These are phyloP conservation scores for Didymella segeticola DNA, from an alignment of 2,329 filamentous ascomycete species.

Conservation along the genomic window DNA sequence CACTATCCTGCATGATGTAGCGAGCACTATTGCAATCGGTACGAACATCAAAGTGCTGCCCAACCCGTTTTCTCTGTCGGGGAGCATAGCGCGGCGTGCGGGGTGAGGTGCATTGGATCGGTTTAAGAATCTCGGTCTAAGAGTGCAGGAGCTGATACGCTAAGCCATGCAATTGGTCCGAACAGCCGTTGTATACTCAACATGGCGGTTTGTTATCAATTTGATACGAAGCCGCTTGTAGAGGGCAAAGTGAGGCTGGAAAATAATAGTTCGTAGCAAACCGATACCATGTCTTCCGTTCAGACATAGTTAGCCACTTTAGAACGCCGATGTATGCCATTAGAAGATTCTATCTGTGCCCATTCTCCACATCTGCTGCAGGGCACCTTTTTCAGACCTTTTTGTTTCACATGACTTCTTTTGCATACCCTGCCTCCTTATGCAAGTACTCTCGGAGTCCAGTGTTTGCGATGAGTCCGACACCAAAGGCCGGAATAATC, in stretches of 20 bases:
- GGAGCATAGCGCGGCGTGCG: conserved; percentile 5
- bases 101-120: conserved; percentile 13
- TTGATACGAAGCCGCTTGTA: not conserved
- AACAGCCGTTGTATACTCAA: not conserved
- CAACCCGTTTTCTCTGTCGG: conserved; percentile 7
- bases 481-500: conserved; percentile 40
- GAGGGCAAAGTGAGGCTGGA: not conserved
- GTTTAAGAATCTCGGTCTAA: conserved; percentile 20
- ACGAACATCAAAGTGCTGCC: not conserved
- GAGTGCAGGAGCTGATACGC: conserved; percentile 14
- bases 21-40: conserved; percentile 1
- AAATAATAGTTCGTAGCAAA: not conserved
- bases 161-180: conserved; percentile 10
- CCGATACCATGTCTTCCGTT: not conserved
- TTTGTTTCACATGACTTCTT: not conserved
- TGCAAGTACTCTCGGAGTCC: conserved; percentile 30
- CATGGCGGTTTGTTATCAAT: not conserved
- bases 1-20: conserved; percentile 5
- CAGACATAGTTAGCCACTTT: not conserved
- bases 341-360: not conserved
- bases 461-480: conserved; percentile 35
- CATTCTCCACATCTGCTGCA: not conserved
- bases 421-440: conserved; percentile 5
- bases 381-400: not conserved
- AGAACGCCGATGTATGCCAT: not conserved